Evolutionary conservation across 2,329 filamentous ascomycete species (phyloP).

Genomic region (Fusarium beomiforme): DNA sequence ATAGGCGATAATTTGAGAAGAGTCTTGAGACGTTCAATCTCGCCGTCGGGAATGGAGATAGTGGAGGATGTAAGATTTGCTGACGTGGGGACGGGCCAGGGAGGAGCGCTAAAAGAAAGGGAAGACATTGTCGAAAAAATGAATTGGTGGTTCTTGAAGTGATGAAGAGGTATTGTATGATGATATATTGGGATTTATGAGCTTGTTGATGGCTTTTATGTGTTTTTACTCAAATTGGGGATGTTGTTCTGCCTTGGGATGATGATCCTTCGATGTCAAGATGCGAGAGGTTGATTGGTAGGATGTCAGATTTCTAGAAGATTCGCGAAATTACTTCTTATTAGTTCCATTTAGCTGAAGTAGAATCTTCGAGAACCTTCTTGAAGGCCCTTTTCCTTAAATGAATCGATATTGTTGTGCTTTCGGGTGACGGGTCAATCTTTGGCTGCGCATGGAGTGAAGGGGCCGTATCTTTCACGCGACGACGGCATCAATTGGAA

Average conservation of each 20-base stretch:
- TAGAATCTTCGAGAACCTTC: not conserved
- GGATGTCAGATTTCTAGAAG: not conserved
- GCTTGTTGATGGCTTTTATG: not conserved
- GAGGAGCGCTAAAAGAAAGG: not conserved
- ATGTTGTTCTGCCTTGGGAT: not conserved
- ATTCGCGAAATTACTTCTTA: not conserved
- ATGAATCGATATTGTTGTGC: not conserved
- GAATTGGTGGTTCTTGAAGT: accelerated
- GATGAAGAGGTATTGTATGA: not conserved
- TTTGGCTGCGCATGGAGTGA: too few species aligned
- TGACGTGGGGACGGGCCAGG: not conserved
- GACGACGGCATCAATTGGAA: too few species aligned
- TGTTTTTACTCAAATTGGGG: accelerated
- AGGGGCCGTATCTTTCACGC: too few species aligned
- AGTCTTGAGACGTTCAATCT: slow-evolving; percentile 1
- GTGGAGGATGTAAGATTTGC: slow-evolving; percentile 18
- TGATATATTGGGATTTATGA: not conserved
- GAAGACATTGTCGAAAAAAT: not conserved
- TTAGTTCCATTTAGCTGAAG: not conserved
- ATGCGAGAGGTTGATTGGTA: not conserved
- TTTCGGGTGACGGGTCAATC: too few species aligned
- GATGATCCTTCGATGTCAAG: not conserved
- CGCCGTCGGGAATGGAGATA: not conserved
- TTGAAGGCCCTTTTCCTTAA: accelerated
- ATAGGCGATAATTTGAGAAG: slow-evolving; percentile 11